Evolutionary conservation across 805 yeast genomes (phyloP).

Genomic region (Pichia thaimueangensis): DNA sequence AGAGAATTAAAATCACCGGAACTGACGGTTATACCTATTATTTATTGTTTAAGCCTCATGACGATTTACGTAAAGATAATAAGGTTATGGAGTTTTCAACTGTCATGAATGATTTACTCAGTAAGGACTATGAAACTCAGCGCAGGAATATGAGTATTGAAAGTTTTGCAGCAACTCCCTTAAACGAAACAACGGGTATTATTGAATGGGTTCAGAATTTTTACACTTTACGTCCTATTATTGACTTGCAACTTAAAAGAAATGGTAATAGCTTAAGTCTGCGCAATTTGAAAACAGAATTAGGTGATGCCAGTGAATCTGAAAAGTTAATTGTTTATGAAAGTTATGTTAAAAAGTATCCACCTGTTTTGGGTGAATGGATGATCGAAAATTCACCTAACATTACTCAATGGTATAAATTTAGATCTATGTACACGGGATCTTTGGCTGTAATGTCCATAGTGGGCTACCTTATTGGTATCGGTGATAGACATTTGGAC

Average conservation of each 20-base stretch:
- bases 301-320: slow-evolving; percentile 16
- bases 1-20: slow-evolving; percentile 68
- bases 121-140: slow-evolving; percentile 62
- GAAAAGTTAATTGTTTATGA: slow-evolving; percentile 33
- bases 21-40: slow-evolving; percentile 70
- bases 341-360: slow-evolving; percentile 32
- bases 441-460: slow-evolving; percentile 95
- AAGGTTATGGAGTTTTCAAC: slow-evolving; percentile 88
- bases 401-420: slow-evolving; percentile 79
- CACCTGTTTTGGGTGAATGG: slow-evolving; percentile 82
- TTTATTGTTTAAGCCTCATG: slow-evolving; percentile 76
- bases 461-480: slow-evolving; percentile 88
- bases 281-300: slow-evolving; percentile 20
- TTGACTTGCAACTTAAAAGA: slow-evolving; percentile 26
- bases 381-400: slow-evolving; percentile 84
- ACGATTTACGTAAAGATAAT: slow-evolving; percentile 93
- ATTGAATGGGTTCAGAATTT: slow-evolving; percentile 86
- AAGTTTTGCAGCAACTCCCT: slow-evolving; percentile 83
- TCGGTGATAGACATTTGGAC: slow-evolving; percentile 96
- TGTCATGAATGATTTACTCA: slow-evolving; percentile 69
- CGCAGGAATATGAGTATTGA: slow-evolving; percentile 64
- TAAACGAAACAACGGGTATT: slow-evolving; percentile 81
- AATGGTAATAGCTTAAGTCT: slow-evolving; percentile 25
- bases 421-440: slow-evolving; percentile 66
- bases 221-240: slow-evolving; percentile 60